Base-by-base conservation (phyloP, 1,139 yeast species). In the Hyphopichia buzzinii region DNA sequence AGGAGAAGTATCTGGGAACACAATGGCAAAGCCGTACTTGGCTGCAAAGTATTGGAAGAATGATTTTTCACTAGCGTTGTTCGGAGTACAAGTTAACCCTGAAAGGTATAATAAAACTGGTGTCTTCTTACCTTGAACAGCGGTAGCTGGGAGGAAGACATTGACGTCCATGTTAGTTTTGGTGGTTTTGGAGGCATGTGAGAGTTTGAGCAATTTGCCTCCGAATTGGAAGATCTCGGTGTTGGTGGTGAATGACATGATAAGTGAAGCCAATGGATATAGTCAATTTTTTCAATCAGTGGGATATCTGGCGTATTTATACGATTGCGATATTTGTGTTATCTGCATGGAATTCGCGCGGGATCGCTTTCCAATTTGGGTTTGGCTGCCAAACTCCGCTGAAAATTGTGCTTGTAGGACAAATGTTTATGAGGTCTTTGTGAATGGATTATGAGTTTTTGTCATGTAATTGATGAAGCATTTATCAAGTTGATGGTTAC, bases 1-100 rank as follows among this genome's bases (percentile, higher is more conserved):
- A 38, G 98, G 97, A 3, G 97, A 90, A 3, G 98, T 92, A 59
- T 92, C 98, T 13, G 98, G 97, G 59, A 85, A 90, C 2, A 92
- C 87, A 17, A 92, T 63, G 0, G 95, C 96, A 58, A 92, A 82
- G 2, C 95, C 95, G 53, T 79, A 78, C 53, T 84, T 76, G 46
- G 81, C 76, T 8, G 96, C 96, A 59, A 81, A 82, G 41, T 81
- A 78, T 52, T 84, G 92, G 67, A 94, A 77, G 50, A 81, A 86
- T 1, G 97, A 95, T 74, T 92, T 92, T 54, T 92, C 98, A n/a
- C 87, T 72, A 39, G 95, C 96, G 57, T 90, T 92, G 62, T 87
- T 81, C 30, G 97, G 97, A 1, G 95, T 83, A 58, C 97, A 92
- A 1, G 97, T 88, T 49, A 92, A 73, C 1, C 98, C 98, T 3